Evolutionary conservation across 192 early-diverging fungal species (phyloP).

Genomic region (Podila clonocystis): DNA sequence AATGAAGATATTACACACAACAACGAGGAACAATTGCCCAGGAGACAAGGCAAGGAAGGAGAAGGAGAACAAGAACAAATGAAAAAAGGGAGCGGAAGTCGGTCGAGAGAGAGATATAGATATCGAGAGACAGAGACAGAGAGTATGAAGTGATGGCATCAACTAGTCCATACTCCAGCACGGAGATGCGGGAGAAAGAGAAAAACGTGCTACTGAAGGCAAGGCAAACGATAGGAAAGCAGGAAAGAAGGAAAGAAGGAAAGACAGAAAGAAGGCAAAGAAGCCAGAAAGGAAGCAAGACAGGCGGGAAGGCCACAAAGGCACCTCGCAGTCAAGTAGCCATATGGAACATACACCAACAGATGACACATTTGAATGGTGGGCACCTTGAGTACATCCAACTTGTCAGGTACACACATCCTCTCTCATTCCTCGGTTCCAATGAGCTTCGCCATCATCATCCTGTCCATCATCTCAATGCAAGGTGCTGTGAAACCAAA

Average conservation of each 20-base stretch:
- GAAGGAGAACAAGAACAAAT: background rate
- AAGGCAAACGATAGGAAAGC: background rate
- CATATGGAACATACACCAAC: background rate
- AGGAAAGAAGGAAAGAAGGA: constrained; percentile 4
- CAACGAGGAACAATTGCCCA: constrained; percentile 5
- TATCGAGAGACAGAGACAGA: no score
- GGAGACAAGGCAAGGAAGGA: background rate
- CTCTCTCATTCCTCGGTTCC: no score
- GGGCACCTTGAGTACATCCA: no score
- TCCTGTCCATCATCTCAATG: no score
- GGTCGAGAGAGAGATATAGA: background rate
- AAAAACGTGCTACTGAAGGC: background rate
- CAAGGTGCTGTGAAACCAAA: constrained; percentile 9
- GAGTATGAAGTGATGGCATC: no score
- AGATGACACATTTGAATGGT: background rate
- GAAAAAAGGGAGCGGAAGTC: background rate
- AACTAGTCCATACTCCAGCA: background rate
- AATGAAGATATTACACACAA: background rate
- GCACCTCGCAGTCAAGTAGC: background rate
- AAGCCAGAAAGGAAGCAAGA: background rate
- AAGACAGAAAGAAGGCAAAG: constrained; percentile 4
- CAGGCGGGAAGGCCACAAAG: constrained; percentile 7
- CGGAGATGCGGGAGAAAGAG: background rate
- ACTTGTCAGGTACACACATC: no score
- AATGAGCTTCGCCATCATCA: no score